These are phyloP conservation scores for Phlegmacium glaucopus DNA, from an alignment of 768 basidiomycete species.

Conservation along the genomic window DNA sequence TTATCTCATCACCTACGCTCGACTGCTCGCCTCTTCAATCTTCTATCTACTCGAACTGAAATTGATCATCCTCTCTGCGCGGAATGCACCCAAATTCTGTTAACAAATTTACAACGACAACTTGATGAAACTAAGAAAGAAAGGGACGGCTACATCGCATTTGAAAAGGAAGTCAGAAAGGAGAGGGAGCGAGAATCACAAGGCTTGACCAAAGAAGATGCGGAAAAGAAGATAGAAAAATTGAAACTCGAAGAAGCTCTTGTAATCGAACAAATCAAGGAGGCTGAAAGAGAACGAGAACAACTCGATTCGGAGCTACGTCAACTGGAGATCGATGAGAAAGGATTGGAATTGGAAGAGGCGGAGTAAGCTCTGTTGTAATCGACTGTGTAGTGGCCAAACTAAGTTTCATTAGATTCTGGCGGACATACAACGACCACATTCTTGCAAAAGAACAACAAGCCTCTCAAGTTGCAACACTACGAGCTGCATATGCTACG, in stretches of 20 bases:
- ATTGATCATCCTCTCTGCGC: slow-evolving; percentile 94
- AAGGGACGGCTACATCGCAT: slow-evolving; percentile 89
- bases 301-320: slow-evolving; percentile 72
- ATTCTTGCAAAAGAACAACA: slow-evolving; percentile 63
- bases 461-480: slow-evolving; percentile 61
- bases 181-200: slow-evolving; percentile 73
- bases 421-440: slow-evolving; percentile 76
- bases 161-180: slow-evolving; percentile 83
- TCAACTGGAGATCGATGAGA: slow-evolving; percentile 74
- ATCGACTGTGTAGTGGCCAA: neutral
- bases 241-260: slow-evolving; percentile 63
- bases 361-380: slow-evolving; percentile 53
- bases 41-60: slow-evolving; percentile 72
- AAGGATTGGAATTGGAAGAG: slow-evolving; percentile 76
- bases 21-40: slow-evolving; percentile 68
- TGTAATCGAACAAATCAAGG: slow-evolving; percentile 73
- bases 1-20: slow-evolving; percentile 77
- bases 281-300: slow-evolving; percentile 72
- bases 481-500: slow-evolving; percentile 75
- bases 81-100: slow-evolving; percentile 86
- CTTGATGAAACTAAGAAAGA: slow-evolving; percentile 91
- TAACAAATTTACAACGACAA: slow-evolving; percentile 70
- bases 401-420: slow-evolving; percentile 50
- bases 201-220: slow-evolving; percentile 58
- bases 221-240: slow-evolving; percentile 69